A percentile compares a stretch with the other conserved stretches of the same genome.
Conservation (phyloP, 2,329 filamentous ascomycete species). For the Ambrosiella xylebori region DNA sequence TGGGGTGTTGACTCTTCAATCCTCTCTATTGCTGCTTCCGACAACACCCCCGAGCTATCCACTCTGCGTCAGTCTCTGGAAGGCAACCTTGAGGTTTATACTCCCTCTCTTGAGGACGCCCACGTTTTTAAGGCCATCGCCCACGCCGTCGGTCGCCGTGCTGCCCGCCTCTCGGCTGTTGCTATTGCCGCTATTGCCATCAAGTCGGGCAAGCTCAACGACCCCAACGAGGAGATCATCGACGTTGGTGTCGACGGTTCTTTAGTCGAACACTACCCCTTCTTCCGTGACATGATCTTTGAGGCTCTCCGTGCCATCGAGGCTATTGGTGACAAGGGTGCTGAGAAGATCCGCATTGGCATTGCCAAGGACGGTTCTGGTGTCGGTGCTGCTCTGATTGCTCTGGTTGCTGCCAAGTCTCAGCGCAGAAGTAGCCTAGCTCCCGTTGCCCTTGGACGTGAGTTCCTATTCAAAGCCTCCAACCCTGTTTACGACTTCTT, state of each 20-base stretch:
- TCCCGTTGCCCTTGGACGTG: conserved; percentile 8
- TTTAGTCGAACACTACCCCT: conserved; percentile 88
- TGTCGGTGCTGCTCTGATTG: conserved; percentile 64
- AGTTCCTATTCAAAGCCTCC: background rate
- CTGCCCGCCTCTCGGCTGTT: conserved; percentile 73
- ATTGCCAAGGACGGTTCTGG: conserved; percentile 94
- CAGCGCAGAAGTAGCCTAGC: conserved; percentile 11
- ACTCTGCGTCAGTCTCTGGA: conserved; percentile 64
- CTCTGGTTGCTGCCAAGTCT: conserved; percentile 54
- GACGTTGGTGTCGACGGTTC: conserved; percentile 92
- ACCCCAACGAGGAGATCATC: conserved; percentile 49
- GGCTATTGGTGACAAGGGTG: conserved; percentile 59
- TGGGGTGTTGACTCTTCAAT: conserved; percentile 90
- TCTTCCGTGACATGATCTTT: conserved; percentile 75
- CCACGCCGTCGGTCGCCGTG: conserved; percentile 69
- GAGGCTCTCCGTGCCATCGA: conserved; percentile 63
- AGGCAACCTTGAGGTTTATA: conserved; percentile 56
- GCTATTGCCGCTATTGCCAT: conserved; percentile 74
- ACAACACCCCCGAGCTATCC: conserved; percentile 54
- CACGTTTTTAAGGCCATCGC: conserved; percentile 73
- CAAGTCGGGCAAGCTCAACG: conserved; percentile 53
- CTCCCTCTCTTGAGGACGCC: conserved; percentile 66
- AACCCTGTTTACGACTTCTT: background rate
- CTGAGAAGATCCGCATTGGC: conserved; percentile 78
- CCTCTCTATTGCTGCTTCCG: conserved; percentile 71